Evolutionary conservation across 2,329 filamentous ascomycete genomes (phyloP), one percentile per base, ranked within the genome.

Genomic region (Aspergillus fumigatus): DNA sequence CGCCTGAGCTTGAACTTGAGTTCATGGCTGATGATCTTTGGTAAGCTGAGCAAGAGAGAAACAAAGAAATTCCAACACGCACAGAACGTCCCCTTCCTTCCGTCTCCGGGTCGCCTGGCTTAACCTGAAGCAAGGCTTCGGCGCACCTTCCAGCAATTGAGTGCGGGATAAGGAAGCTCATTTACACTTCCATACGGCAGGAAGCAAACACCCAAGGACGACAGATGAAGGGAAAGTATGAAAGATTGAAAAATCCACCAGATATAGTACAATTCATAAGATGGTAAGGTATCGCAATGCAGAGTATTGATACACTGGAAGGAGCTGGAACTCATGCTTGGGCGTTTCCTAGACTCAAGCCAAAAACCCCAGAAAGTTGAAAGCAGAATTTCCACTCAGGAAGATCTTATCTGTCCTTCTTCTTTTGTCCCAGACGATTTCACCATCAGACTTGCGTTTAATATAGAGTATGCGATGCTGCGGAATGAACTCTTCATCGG

Each of bases 401-500:
- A 80, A 82, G 5, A 82, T 68, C 61, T 70, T 73, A 65, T 82
- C 79, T 49, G 77, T 72, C 60, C 77, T 75, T 66, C 62, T 70
- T 49, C 72, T 72, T 43, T 81, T 71, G 62, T 83, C 79, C 81
- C 82, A 84, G 2, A 84, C 73, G 35, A 77, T 62, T 25, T 75
- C 73, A 19, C 69, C 74, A 50, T 72, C 63, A 5, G 63, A 65
- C 32, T 65, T 70, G 58, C 73, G 73, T 59, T 75, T 79, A 60
- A 83, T 79, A 58, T 81, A 79, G 54, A 80, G 57, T 19, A 84
- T 78, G 2, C 81, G 75, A 68, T 84, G 80, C 60, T 79, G 76
- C 3, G 82, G 82, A 55, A 84, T 82, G 55, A 83, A 84, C 49
- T 84, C 81, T 57, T 83, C 80, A 27, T 83, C 69, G 9, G 81